Evolutionary conservation across 495 filamentous ascomycete genomes (phyloP).

Genomic region (Xanthoparmelia taractica): DNA sequence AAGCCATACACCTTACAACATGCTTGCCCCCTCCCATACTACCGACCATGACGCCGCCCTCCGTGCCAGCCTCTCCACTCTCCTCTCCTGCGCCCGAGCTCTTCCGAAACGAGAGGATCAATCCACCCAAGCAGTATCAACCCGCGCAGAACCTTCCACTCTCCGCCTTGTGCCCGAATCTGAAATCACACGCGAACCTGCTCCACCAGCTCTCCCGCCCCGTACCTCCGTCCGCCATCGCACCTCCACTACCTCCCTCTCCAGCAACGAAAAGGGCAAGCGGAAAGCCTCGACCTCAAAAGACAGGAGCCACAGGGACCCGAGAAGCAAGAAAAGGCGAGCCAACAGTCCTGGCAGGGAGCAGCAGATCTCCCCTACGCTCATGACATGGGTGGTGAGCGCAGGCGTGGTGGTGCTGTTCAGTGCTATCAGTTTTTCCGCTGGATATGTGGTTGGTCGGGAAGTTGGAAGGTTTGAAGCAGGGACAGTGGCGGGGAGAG

Average conservation of each 20-base stretch:
- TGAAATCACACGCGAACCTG: slow-evolving; percentile 50
- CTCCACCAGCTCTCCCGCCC: slow-evolving; percentile 25
- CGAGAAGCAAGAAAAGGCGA: slow-evolving; percentile 48
- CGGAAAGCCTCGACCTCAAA: slow-evolving; percentile 48
- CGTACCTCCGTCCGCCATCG: slow-evolving; percentile 26
- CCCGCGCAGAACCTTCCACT: slow-evolving; percentile 37
- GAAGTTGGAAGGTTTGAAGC: slow-evolving; percentile 70
- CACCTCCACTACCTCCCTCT: slow-evolving; percentile 25
- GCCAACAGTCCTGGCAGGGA: slow-evolving; percentile 23
- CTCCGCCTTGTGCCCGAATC: slow-evolving; percentile 69
- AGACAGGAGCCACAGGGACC: slow-evolving; percentile 34
- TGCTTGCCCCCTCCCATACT: slow-evolving; percentile 68
- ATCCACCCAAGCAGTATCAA: slow-evolving; percentile 21
- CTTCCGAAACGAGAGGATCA: slow-evolving; percentile 56
- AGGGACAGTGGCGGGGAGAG: slow-evolving; percentile 33
- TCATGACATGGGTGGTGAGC: slow-evolving; percentile 85
- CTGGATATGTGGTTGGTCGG: slow-evolving; percentile 80
- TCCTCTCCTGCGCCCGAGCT: slow-evolving; percentile 88
- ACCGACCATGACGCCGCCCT: slow-evolving; percentile 90
- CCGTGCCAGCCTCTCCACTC: slow-evolving; percentile 81
- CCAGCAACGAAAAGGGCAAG: slow-evolving; percentile 37
- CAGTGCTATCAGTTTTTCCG: slow-evolving; percentile 85
- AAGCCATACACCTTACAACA: slow-evolving; percentile 46
- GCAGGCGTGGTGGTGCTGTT: slow-evolving; percentile 90
- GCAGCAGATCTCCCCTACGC: slow-evolving; percentile 53